phyloP scores from a whole-genome alignment of 2,329 filamentous ascomycete species.

The Apiospora kogelbergensis region DNA sequence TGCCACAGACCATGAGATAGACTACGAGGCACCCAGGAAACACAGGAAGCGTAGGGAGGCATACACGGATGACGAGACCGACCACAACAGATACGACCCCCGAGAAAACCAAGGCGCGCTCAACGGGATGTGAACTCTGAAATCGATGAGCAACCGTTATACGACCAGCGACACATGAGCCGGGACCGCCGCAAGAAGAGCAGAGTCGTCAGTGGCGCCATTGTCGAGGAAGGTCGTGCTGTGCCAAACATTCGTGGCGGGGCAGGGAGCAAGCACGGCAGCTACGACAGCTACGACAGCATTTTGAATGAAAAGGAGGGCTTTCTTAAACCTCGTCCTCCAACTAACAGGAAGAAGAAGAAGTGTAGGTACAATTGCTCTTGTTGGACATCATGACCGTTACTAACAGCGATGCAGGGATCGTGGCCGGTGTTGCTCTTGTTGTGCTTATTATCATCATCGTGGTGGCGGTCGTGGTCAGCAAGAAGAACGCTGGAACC shows the following conservation, averaged over 20 bases:
- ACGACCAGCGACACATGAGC: constrained; percentile 34
- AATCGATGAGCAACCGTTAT: constrained; percentile 28
- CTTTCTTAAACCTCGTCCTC: constrained; percentile 41
- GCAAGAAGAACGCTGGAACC: constrained; percentile 53
- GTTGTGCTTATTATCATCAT: constrained; percentile 67
- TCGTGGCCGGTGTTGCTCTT: constrained; percentile 53
- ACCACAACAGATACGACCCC: constrained; percentile 17
- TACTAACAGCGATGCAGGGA: constrained; percentile 42
- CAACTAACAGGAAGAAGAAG: constrained; percentile 57
- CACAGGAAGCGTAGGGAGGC: constrained; percentile 17
- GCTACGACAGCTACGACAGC: constrained; percentile 51
- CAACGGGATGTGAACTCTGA: constrained; percentile 19
- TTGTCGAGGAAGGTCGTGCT: constrained; percentile 66
- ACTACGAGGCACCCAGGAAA: constrained; percentile 20
- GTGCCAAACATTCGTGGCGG: constrained; percentile 44
- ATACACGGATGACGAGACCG: constrained; percentile 17
- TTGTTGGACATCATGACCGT: constrained; percentile 18
- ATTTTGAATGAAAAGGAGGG: constrained; percentile 46
- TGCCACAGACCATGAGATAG: constrained; percentile 23
- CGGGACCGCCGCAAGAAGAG: constrained; percentile 48
- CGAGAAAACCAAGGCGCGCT: constrained; percentile 21
- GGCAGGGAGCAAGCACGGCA: constrained; percentile 34
- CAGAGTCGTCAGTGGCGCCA: constrained; percentile 68
- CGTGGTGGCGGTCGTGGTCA: constrained; percentile 64
- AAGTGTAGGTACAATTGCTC: constrained; percentile 51